Base-by-base conservation (phyloP, 1,139 yeast species). In the Sugiyamaella castrensis region DNA sequence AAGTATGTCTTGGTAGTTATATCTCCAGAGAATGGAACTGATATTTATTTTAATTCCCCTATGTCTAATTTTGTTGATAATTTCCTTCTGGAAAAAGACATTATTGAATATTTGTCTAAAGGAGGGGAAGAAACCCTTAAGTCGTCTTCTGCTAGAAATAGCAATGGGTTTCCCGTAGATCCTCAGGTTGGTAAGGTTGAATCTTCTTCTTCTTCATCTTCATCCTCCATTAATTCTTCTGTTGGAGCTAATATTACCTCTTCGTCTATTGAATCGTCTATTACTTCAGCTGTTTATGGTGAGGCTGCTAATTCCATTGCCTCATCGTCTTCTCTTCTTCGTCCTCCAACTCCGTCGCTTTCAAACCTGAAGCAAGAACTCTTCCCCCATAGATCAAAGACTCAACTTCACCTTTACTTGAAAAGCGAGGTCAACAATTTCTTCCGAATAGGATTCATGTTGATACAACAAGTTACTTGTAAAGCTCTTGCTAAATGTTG, bases 401-500 rank as follows among this genome's bases (percentile, higher is more conserved):
- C 37, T 31, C 27, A 15, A 26, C 44, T 48, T 24, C 40, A 28
- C 19, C 37, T 43, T 15, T 31, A 32, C 29, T 40, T 46, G 41
- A 33, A 44, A 15, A 40, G 33, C 8, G 40, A 32, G 4, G 40
- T 53, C 13, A 40, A 15, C 8, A 9, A 27, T 8, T 46, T 29
- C 41, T 13, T 43, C 10, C 13, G 13, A 34, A 32, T 37, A 3
- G 49, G 56, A 13, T 51, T 55, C 32, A 37, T 32, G n/a, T 36
- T 67, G 33, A 58, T 79, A 34, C 77, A 76, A 56, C 92, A 84
- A 60, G 60, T 71, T 0, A 71, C 76, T 1, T 85, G 92, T 61
- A 83, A 83, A 56, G 61, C 71, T 3, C 65, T 85, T 11, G 84
- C 87, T 10, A 84, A 84, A 62, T 71, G 74, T 12, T 84, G 91